phyloP scores from a whole-genome alignment of 768 basidiomycete genomes.

The Galerina sulciceps region DNA sequence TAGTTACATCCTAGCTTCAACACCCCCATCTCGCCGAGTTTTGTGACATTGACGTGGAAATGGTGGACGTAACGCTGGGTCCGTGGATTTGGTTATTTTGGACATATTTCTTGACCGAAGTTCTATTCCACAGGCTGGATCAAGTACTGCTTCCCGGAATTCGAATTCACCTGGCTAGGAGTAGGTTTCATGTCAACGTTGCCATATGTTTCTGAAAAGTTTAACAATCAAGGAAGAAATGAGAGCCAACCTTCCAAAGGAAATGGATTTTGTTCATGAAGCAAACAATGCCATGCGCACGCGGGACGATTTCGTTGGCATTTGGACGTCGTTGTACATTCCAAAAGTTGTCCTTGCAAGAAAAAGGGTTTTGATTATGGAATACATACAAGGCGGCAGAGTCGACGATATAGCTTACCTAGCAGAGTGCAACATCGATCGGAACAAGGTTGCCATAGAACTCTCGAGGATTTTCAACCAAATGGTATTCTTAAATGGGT shows the following conservation, averaged over 20 bases:
- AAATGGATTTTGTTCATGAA: conserved; percentile 95
- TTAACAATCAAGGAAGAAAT: conserved; percentile 79
- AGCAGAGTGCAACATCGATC: conserved; percentile 80
- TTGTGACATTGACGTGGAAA: conserved; percentile 87
- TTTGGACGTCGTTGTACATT: conserved; percentile 85
- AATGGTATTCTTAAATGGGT: conserved; percentile 97
- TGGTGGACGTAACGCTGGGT: conserved; percentile 79
- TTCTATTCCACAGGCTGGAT: conserved; percentile 64
- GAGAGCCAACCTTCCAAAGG: conserved; percentile 87
- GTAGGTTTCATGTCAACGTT: conserved; percentile 36
- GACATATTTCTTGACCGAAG: not conserved
- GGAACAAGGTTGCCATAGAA: conserved; percentile 93
- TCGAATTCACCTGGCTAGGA: conserved; percentile 92
- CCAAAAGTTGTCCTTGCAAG: conserved; percentile 81
- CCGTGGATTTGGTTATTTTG: conserved; percentile 15
- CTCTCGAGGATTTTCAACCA: conserved; percentile 88
- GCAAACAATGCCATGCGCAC: conserved; percentile 83
- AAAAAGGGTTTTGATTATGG: conserved; percentile 91
- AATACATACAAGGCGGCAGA: conserved; percentile 87
- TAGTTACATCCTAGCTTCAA: conserved; percentile 57
- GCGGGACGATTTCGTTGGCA: conserved; percentile 65
- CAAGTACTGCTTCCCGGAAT: conserved; percentile 93
- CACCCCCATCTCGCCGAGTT: conserved; percentile 95
- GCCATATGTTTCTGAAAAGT: conserved; percentile 19
- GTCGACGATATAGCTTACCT: conserved; percentile 90